Percentiles rank a stretch among this genome's conserved stretches.
phyloP scores from a whole-genome alignment of 352 stramenopile species.

The Globisporangium cederbergense region DNA sequence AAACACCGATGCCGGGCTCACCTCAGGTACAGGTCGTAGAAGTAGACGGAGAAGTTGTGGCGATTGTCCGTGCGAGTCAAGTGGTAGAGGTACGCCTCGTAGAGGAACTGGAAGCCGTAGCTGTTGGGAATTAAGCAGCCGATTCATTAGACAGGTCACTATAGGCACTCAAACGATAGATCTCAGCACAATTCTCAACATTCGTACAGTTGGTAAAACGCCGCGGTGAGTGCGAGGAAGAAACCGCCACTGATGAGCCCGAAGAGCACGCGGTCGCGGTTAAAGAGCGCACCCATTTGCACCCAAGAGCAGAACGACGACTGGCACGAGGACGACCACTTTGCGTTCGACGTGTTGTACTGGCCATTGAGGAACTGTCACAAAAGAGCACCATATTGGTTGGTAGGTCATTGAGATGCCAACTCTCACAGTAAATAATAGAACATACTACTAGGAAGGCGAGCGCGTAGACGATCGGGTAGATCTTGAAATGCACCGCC shows the following conservation, averaged over 20 bases:
- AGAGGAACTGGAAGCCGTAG: constrained; percentile 91
- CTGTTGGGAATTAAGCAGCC: constrained; percentile 18
- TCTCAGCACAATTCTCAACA: not conserved
- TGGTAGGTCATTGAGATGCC: too few species aligned
- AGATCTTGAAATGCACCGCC: constrained; percentile 98
- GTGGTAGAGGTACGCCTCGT: constrained; percentile 98
- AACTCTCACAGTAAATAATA: not conserved
- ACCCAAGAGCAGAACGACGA: constrained; percentile 53
- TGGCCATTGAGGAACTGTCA: constrained; percentile 69
- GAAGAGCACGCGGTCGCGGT: constrained; percentile 87
- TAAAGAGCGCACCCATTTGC: constrained; percentile 48
- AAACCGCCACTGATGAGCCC: constrained; percentile 80
- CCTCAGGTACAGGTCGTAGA: constrained; percentile 98
- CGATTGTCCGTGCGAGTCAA: constrained; percentile 97
- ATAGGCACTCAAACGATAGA: not conserved
- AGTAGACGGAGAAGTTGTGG: constrained; percentile 99
- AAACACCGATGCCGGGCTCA: constrained; percentile 12
- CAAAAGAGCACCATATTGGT: not conserved
- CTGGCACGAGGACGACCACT: constrained; percentile 42
- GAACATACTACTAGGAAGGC: constrained; percentile 77
- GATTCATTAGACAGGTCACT: not conserved
- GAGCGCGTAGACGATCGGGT: constrained; percentile 97
- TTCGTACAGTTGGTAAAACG: constrained; percentile 83
- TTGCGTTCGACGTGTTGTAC: constrained; percentile 44
- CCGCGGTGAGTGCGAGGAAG: constrained; percentile 81